A percentile compares a stretch with the other conserved stretches of the same genome.
These are phyloP conservation scores for Diplogelasinospora grovesii DNA, from an alignment of 495 filamentous ascomycete genomes.

Conservation along the genomic window DNA sequence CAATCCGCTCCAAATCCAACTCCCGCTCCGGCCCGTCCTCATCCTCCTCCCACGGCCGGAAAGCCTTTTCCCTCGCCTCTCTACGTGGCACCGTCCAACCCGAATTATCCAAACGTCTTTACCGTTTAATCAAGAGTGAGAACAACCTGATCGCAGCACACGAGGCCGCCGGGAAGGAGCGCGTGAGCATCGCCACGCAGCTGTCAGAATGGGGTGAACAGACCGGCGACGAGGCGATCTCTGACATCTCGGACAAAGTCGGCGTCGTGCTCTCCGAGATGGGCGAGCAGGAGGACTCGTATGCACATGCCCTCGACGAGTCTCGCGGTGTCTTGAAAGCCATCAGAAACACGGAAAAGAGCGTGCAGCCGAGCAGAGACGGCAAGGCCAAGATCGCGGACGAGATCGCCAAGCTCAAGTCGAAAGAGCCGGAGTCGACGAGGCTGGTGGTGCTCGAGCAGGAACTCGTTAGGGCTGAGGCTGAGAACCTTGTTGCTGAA, in stretches of 20 bases:
- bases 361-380: conserved; percentile 86
- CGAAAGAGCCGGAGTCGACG: conserved; percentile 75
- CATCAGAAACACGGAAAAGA: conserved; percentile 85
- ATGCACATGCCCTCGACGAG: conserved; percentile 81
- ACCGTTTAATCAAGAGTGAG: conserved; percentile 84
- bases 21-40: conserved; percentile 29
- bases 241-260: conserved; percentile 87
- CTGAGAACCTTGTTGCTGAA: conserved; percentile 91
- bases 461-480: conserved; percentile 91
- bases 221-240: conserved; percentile 76
- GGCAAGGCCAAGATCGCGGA: conserved; percentile 77
- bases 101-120: conserved; percentile 75
- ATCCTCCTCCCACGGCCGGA: conserved; percentile 39
- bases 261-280: conserved; percentile 87
- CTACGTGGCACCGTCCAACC: conserved; percentile 78
- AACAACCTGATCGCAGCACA: conserved; percentile 78
- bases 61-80: conserved; percentile 71
- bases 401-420: conserved; percentile 82
- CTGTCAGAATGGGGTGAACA: conserved; percentile 96
- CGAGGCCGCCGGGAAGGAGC: conserved; percentile 74
- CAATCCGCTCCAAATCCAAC: conserved; percentile 28
- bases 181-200: conserved; percentile 74
- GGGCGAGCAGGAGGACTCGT: conserved; percentile 84
- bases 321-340: conserved; percentile 73
- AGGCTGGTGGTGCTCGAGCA: conserved; percentile 81